Evolutionary conservation across 768 basidiomycete genomes (phyloP).

Genomic region (Pisolithus sp.): DNA sequence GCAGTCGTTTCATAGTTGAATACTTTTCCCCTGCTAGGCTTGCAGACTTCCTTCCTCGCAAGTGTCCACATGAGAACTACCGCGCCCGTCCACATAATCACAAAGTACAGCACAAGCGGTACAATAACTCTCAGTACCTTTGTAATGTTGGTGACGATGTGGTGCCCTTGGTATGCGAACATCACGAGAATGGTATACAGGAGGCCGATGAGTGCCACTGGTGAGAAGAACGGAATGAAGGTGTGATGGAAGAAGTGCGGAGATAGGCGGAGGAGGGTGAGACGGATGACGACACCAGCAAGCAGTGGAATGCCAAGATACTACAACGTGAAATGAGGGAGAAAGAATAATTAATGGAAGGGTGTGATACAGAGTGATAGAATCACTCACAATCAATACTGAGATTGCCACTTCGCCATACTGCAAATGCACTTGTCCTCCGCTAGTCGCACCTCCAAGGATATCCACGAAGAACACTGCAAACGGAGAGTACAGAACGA

Average conservation of each 20-base stretch:
- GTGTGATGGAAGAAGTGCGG: conserved; percentile 44
- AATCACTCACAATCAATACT: conserved; percentile 56
- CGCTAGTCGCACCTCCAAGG: conserved; percentile 40
- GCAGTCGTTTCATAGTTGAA: conserved; percentile 67
- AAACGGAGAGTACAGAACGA: conserved; percentile 61
- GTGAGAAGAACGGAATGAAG: conserved; percentile 67
- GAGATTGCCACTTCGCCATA: conserved; percentile 59
- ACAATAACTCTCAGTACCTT: conserved; percentile 77
- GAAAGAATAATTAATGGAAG: neutral
- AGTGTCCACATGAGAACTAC: conserved; percentile 53
- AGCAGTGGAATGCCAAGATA: conserved; percentile 79
- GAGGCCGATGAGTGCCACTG: conserved; percentile 65
- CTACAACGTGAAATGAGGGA: conserved; percentile 26
- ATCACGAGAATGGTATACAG: conserved; percentile 76
- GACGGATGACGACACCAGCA: conserved; percentile 67
- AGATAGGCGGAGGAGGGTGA: conserved; percentile 39
- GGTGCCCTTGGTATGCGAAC: conserved; percentile 65
- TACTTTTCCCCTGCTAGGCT: conserved; percentile 1
- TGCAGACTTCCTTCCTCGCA: conserved; percentile 26
- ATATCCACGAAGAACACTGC: conserved; percentile 69
- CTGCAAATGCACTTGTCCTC: conserved; percentile 37
- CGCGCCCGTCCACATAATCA: conserved; percentile 65
- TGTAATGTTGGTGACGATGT: conserved; percentile 68
- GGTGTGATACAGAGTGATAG: neutral
- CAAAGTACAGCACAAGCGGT: conserved; percentile 73